Conservation (phyloP, 768 basidiomycete genomes). For the Pleurotus cornucopiae region DNA sequence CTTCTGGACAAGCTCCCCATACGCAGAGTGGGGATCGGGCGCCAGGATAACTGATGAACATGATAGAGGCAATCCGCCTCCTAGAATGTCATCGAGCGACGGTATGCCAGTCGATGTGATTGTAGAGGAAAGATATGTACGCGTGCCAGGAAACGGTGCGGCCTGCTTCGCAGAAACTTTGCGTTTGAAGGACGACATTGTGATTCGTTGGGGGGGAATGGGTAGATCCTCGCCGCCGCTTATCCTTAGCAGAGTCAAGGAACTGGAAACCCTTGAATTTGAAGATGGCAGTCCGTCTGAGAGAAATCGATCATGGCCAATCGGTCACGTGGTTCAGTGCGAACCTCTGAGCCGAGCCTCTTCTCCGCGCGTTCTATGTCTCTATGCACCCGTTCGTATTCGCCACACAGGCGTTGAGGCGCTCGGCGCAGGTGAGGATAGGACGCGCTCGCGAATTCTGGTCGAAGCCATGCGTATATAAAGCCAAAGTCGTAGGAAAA, state of each 20-base stretch:
- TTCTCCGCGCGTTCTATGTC: background rate
- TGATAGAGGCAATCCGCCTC: slow-evolving; percentile 85
- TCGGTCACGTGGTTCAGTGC: no score
- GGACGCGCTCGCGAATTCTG: slow-evolving; percentile 8
- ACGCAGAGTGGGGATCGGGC: slow-evolving; percentile 85
- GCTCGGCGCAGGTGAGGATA: background rate
- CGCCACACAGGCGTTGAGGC: slow-evolving; percentile 1
- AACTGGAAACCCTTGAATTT: no score
- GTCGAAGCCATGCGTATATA: slow-evolving; percentile 14
- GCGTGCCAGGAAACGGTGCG: slow-evolving; percentile 47
- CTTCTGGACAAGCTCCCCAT: slow-evolving; percentile 79
- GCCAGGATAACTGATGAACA: slow-evolving; percentile 69
- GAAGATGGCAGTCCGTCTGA: no score
- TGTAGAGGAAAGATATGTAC: slow-evolving; percentile 50
- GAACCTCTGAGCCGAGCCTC: no score
- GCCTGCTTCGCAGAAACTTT: slow-evolving; percentile 43
- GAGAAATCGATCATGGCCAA: no score
- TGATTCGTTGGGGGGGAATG: background rate
- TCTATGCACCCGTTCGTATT: slow-evolving; percentile 1
- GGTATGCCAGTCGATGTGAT: slow-evolving; percentile 85
- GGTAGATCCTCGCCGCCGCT: background rate
- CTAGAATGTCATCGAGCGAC: slow-evolving; percentile 92
- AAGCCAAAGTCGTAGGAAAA: slow-evolving; percentile 14
- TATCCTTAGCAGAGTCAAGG: no score
- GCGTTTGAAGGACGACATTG: slow-evolving; percentile 82